Evolutionary conservation across 2,329 filamentous ascomycete species (phyloP), one percentile per base, ranked within the genome.

Genomic region (Venturia aucupariae): DNA sequence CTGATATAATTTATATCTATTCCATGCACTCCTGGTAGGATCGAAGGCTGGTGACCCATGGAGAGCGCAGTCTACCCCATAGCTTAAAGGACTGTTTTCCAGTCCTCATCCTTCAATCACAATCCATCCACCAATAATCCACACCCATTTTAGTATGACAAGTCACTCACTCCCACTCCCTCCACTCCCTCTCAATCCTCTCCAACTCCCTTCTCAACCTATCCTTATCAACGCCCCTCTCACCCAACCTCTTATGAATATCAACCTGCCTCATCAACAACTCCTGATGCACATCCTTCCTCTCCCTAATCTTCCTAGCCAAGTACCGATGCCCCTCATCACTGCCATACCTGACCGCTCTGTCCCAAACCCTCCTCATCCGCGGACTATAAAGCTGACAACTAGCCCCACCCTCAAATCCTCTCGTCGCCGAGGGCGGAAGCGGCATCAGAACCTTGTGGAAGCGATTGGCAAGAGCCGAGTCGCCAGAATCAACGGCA

Each of bases 381-480:
- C 88, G 83, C 4, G 82, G 76, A 54, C 89, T 92, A 73, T 94
- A 96, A 2, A 97, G 80, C 73, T 93, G 90, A 71, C 92, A 97
- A 27, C 79, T 83, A 24, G 67, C 78, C 68, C 74, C 78, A 65
- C 67, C 71, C 68, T 80, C 82, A 35, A 78, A 83, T 68, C 13
- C 39, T 19, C n/a, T 55, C 17, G 27, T 57, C 11, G 46, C 44
- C 44, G 79, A 75, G 0, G 78, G 72, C 2, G 82, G 79, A 5
- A 88, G 75, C 15, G 81, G 79, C 67, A 85, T 82, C 30, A 61
- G 39, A 3, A 60, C 61, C 32, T 46, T 22, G 42, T 42, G 44
- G 32, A 67, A 66, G 13, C 22, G n/a, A 19, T 24, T 38, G 35
- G 88, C 86, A 30, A 92, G 79, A 0, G 82, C 76, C 48, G 76